Evolutionary conservation across 2,329 filamentous ascomycete genomes (phyloP), one percentile per base, ranked within the genome.

Genomic region (Penicillium sp.): DNA sequence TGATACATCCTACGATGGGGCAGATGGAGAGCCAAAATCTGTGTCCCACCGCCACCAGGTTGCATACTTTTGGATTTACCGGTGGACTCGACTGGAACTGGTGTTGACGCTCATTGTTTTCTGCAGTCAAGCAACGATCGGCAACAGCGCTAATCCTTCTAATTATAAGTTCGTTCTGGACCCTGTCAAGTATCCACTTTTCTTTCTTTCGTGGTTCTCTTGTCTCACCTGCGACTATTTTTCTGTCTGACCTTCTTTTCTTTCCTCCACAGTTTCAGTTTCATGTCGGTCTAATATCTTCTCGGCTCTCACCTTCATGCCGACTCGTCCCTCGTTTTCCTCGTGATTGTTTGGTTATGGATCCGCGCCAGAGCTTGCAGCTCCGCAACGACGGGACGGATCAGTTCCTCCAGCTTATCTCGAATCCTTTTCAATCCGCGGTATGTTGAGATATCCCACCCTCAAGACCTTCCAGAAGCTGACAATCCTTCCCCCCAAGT

Each of bases 351-450:
- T 44, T 29, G 56, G 60, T 47, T 31, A 68, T 68, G 66, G 56
- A 64, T 59, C 44, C 47, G 53, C 49, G 42, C 37, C 44, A 52
- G 52, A 53, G 50, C 52, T 57, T 65, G 29, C 50, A 54, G 54
- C 52, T 52, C 45, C 63, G 66, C 44, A 55, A 60, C 18, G 57
- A 62, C 33, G 60, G 59, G 39, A 53, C 63, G 13, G 70, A 75
- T 33, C 59, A 72, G 51, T 72, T 76, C 46, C 62, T 77, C 46
- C 50, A 68, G 18, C 64, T 77, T 38, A 70, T 77, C 27, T 64
- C 72, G 46, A 66, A 75, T 54, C 74, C 75, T 1, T 77, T 75
- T 55, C 66, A 69, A 46, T 70, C 73, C 43, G 57, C 67, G 43
- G 72, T 75, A 66, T 15, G 71, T 68, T 12, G 24, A 49, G 25